phyloP scores from a whole-genome alignment of 176 grass and related monocot species.

The Themeda triandra region DNA sequence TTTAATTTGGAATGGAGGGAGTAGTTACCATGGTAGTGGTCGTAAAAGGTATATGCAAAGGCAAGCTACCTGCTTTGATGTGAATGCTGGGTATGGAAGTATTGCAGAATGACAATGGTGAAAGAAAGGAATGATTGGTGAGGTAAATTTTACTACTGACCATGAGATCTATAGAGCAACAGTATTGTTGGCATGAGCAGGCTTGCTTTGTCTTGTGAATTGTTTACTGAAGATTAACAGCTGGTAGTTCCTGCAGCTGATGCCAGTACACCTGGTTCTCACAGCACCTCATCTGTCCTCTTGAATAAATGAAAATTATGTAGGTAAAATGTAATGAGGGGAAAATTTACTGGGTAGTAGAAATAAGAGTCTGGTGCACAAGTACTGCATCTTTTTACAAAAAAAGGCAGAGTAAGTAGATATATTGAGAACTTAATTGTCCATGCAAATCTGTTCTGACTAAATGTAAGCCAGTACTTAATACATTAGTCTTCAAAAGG shows the following conservation, averaged over 20 bases:
- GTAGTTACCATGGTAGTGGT: slow-evolving; percentile 17
- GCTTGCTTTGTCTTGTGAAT: slow-evolving; percentile 22
- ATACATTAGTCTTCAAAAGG: background rate
- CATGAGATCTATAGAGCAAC: slow-evolving; percentile 24
- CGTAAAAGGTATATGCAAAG: slow-evolving; percentile 25
- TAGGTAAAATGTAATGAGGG: slow-evolving; percentile 3
- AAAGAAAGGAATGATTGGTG: background rate
- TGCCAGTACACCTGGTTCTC: slow-evolving; percentile 25
- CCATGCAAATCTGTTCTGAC: slow-evolving; percentile 14
- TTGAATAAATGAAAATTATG: slow-evolving; percentile 16
- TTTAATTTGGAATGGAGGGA: too few relatives aligned
- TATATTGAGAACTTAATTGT: background rate
- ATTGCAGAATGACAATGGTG: background rate
- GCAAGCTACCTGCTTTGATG: background rate
- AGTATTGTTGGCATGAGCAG: slow-evolving; percentile 5
- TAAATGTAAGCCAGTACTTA: background rate
- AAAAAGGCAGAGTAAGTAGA: background rate
- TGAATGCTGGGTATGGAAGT: background rate
- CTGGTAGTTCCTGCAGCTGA: slow-evolving; percentile 34
- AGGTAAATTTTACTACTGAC: slow-evolving; percentile 14
- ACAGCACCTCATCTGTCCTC: slow-evolving; percentile 21
- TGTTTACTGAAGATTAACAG: slow-evolving; percentile 36
- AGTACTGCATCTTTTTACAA: background rate
- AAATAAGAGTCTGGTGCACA: background rate
- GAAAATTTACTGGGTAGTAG: slow-evolving; percentile 11